phyloP scores from a whole-genome alignment of 176 grass and related monocot genomes.

The Cymbopogon citratus region DNA sequence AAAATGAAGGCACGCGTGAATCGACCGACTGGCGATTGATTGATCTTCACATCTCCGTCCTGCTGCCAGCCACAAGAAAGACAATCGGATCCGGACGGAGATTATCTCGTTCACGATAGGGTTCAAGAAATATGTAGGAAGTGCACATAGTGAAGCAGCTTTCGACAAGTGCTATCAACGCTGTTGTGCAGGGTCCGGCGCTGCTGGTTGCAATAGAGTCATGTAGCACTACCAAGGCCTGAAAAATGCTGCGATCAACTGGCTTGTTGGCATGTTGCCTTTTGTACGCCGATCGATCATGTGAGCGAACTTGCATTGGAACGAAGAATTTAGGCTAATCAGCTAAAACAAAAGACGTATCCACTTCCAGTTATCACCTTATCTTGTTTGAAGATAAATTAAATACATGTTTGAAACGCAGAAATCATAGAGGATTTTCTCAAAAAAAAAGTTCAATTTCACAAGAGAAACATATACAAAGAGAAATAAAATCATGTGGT shows the following conservation, averaged over 20 bases:
- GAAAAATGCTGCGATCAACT: too few relatives aligned
- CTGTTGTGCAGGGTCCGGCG: neutral
- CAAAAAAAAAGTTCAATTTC: neutral
- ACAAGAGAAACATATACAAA: neutral
- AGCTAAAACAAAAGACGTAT: neutral
- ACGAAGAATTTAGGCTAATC: neutral
- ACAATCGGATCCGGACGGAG: slow-evolving; percentile 14
- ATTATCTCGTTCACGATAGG: slow-evolving; percentile 10
- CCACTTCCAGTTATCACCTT: neutral
- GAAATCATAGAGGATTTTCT: neutral
- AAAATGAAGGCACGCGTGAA: neutral
- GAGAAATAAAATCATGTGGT: too few relatives aligned
- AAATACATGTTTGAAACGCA: neutral
- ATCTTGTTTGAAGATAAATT: neutral
- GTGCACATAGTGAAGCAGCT: neutral
- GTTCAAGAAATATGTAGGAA: neutral
- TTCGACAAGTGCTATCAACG: neutral
- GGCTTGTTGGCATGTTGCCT: neutral
- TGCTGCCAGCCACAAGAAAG: slow-evolving; percentile 17
- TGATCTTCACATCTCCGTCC: neutral
- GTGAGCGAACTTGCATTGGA: neutral
- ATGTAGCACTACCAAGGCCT: slow-evolving; percentile 31
- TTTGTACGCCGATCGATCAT: neutral
- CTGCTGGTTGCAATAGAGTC: slow-evolving; percentile 21
- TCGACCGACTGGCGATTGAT: neutral